Evolutionary conservation across 2,329 filamentous ascomycete genomes (phyloP), one percentile per base, ranked within the genome.

Genomic region (Leptosphaerulina australis): DNA sequence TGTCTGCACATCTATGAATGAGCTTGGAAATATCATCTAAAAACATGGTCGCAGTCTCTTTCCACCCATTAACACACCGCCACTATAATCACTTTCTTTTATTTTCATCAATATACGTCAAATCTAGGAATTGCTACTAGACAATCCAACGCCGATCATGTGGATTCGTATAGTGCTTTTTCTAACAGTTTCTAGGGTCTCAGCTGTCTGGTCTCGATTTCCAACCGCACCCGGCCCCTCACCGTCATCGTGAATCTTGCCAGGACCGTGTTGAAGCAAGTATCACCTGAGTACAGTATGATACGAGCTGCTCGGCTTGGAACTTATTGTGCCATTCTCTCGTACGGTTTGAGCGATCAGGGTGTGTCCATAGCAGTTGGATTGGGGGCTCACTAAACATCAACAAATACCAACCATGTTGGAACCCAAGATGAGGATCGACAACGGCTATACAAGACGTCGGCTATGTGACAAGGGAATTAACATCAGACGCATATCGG

Each of bases 241-340:
- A 12, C 17, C 29, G 12, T 31, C 29, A 31, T 31, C 29, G 17
- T 31, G 14, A 15, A 31, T 31, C 29, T 31, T 14, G 9, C 56
- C 5, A 60, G 45, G 9, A 62, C n/a, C 15, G 50, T 49, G 4
- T 50, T 15, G 11, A 40, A 50, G 11, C 37, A 51, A 8, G 52
- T 17, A 1, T 37, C 40, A 5, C 29, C 36, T 8, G 48, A 48
- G 7, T 24, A 11, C 14, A 58, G 44, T 14, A 39, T 37, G 6
- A 48, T 12, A 5, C 57, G 29, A 3, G 7, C 53, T 9, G 59
- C 53, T 57, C 59, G 60, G 15, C n/a, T 25, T 10, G 51, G 40
- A 7, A 50, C 11, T 29, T 35, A n/a, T 21, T 35, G 17, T 8
- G 33, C 33, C 33, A 4, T 3, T 8, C 4, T 21, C 17, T 31